Conservation (phyloP, 495 filamentous ascomycete genomes). For the Parathielavia appendiculata region DNA sequence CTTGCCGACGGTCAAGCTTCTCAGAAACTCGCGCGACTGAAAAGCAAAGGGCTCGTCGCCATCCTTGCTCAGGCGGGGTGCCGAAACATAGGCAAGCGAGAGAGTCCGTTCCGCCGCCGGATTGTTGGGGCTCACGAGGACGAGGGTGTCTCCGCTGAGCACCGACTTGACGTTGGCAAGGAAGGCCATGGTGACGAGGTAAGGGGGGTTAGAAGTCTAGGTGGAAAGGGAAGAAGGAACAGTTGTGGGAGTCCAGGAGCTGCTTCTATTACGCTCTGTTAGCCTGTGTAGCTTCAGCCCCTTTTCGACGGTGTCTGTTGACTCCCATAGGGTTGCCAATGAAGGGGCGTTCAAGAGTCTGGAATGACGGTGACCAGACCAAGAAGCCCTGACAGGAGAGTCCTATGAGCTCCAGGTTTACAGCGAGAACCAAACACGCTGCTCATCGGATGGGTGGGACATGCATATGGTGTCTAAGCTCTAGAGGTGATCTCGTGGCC, state of each 20-base stretch:
- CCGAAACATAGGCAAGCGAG: conserved; percentile 85
- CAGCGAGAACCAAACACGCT: no score
- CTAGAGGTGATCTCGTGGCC: no score
- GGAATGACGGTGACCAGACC: no score
- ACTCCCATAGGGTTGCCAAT: no score
- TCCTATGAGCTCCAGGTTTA: no score
- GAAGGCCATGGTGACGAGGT: conserved; percentile 33
- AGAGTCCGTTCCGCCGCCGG: conserved; percentile 76
- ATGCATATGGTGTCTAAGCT: no score
- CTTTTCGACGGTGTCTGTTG: not conserved
- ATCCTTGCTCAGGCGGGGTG: conserved; percentile 78
- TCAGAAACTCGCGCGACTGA: conserved; percentile 86
- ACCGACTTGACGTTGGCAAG: conserved; percentile 87
- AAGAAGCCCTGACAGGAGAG: no score
- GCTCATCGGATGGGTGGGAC: no score
- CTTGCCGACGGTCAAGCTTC: conserved; percentile 79
- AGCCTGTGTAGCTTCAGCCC: conserved; percentile 2
- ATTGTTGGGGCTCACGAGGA: conserved; percentile 67
- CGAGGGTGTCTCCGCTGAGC: conserved; percentile 83
- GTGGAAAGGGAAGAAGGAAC: not conserved
- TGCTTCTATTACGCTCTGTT: conserved; percentile 2
- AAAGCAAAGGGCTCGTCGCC: conserved; percentile 90
- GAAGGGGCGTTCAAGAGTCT: no score
- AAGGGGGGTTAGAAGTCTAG: not conserved
- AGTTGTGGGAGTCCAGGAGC: not conserved